Conservation (phyloP, 139 green algal genomes). For the Closterium sp. region DNA sequence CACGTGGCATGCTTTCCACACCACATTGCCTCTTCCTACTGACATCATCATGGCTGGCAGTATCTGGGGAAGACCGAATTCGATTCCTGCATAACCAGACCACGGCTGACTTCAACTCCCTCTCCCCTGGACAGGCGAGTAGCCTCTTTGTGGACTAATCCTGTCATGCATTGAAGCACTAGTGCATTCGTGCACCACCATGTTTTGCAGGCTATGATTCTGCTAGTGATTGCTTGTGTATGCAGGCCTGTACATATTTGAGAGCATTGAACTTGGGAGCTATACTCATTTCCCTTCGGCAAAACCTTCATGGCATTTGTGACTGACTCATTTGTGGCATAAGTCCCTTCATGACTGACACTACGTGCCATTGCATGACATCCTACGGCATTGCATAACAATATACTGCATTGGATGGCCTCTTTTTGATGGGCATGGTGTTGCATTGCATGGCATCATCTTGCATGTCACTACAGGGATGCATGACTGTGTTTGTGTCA, state of each 20-base stretch:
- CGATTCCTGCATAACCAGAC: conserved; percentile 54
- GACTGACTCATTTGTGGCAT: too few species aligned
- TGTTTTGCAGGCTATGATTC: too few species aligned
- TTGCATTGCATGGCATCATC: not conserved
- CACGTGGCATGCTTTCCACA: not conserved
- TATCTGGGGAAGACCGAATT: conserved; percentile 41
- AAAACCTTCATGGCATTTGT: too few species aligned
- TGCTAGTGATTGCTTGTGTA: too few species aligned
- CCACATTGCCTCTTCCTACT: not conserved
- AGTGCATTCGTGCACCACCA: not conserved
- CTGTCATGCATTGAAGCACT: not conserved
- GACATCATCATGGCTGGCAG: conserved; percentile 10
- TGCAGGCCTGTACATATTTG: too few species aligned
- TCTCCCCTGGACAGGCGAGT: conserved; percentile 40
- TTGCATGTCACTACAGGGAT: conserved; percentile 34
- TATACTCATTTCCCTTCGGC: too few species aligned
- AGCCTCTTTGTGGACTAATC: not conserved
- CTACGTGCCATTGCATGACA: not conserved
- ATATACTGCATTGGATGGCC: not conserved
- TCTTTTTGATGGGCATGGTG: not conserved
- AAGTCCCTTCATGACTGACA: too few species aligned
- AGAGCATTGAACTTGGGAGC: too few species aligned
- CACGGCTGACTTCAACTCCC: conserved; percentile 41
- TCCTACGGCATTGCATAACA: not conserved
- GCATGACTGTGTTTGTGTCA: conserved; percentile 51